These are phyloP conservation scores for Salicornia ramosissima DNA, from an alignment of 148 eudicot species.

Conservation along the genomic window DNA sequence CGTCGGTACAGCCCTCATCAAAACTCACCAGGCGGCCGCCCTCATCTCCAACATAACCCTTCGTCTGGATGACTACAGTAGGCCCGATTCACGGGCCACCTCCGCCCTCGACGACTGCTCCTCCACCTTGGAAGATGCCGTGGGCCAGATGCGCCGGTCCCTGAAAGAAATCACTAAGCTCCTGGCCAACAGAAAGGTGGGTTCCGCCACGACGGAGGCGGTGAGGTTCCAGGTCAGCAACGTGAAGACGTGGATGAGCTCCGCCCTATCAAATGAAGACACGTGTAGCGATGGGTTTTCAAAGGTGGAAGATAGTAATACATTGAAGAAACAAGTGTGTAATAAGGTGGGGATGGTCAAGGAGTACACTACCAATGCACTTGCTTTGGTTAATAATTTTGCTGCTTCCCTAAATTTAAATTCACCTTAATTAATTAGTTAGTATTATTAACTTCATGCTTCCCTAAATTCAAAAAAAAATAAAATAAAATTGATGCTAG, in stretches of 20 bases:
- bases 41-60: constrained; percentile 42
- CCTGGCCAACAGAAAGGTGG: constrained; percentile 1
- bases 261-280: constrained; percentile 75
- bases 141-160: constrained; percentile 50
- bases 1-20: constrained; percentile 50
- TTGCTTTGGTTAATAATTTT: constrained; percentile 61
- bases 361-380: constrained; percentile 76
- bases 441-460: no score
- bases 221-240: constrained; percentile 64
- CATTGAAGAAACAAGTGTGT: constrained; percentile 40
- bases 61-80: constrained; percentile 32
- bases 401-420: constrained; percentile 25
- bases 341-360: constrained; percentile 34
- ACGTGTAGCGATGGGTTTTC: constrained; percentile 72
- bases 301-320: constrained; percentile 38
- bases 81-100: constrained; percentile 39
- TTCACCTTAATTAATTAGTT: no score
- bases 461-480: no score
- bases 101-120: constrained; percentile 60
- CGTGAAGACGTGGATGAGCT: constrained; percentile 94
- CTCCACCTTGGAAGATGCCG: constrained; percentile 51
- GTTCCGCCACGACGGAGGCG: constrained; percentile 25
- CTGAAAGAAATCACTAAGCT: constrained; percentile 55
- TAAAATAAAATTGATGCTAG: no score
- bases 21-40: constrained; percentile 24